phyloP scores from a whole-genome alignment of 805 yeast species.

The Limtongia smithiae region DNA sequence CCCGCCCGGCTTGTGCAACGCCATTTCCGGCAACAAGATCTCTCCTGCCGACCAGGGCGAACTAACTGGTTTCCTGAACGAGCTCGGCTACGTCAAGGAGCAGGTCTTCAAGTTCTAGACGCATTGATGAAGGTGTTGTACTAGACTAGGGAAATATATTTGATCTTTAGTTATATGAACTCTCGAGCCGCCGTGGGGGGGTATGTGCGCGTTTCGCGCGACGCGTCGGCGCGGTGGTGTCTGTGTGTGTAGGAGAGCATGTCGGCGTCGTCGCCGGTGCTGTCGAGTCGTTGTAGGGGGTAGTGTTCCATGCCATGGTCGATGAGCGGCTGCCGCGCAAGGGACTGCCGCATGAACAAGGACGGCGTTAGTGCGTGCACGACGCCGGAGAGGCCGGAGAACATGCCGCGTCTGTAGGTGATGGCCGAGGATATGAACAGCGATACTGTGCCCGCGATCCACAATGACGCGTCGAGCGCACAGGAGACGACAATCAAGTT shows the following conservation, averaged over 20 bases:
- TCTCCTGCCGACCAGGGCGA: slow-evolving; percentile 95
- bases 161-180: too few species aligned
- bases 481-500: slow-evolving; percentile 20
- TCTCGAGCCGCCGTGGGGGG: not conserved
- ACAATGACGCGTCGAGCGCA: slow-evolving; percentile 18
- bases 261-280: too few species aligned
- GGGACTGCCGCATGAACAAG: too few species aligned
- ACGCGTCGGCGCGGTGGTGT: slow-evolving; percentile 6
- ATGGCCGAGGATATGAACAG: slow-evolving; percentile 22
- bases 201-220: not conserved
- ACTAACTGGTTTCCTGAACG: slow-evolving; percentile 79
- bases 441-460: slow-evolving; percentile 20
- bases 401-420: slow-evolving; percentile 10
- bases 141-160: too few species aligned
- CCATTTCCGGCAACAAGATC: slow-evolving; percentile 78
- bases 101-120: slow-evolving; percentile 65
- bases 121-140: too few species aligned
- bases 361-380: too few species aligned
- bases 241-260: slow-evolving; percentile 10
- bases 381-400: slow-evolving; percentile 8
- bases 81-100: slow-evolving; percentile 80
- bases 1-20: slow-evolving; percentile 86
- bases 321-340: too few species aligned
- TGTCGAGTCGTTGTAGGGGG: too few species aligned
- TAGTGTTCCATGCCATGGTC: too few species aligned